Base-by-base conservation (phyloP, 257 asterid genomes). In the Rehmannia glutinosa region DNA sequence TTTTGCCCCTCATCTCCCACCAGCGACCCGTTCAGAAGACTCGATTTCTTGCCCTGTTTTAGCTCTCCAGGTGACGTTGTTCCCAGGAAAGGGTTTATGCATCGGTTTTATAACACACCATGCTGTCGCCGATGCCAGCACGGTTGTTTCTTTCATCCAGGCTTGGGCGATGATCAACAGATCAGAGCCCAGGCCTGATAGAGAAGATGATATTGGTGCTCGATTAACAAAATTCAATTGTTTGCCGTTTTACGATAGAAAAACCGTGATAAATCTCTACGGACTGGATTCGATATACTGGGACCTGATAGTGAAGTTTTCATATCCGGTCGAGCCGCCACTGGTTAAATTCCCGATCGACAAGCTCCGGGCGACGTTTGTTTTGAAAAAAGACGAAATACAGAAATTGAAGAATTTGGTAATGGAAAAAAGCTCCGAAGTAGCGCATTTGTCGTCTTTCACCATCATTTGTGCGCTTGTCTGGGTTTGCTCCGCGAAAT, bases 21-120 rank as follows among this genome's bases (percentile, higher is more conserved):
- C 54, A 8, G 64, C 58, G 0, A 20, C 43, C 6, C 39, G 13
- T 38, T 20, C 49, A 0, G 43, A 16, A 8, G 4, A 46, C 25
- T 25, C 9, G 0, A 2, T 24, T 13, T 1, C 32, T 5, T 15
- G 11, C 64, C 78, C 83, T 2, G 53, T 74, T 19, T 8, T 74
- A 2, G 78, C 83, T 21, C 35, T 78, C 12, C 76, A 78, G 13
- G 78, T 59, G 1, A 80, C 83, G 2, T 27, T 78, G 1, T 81
- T 81, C 39, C 75, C 83, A 0, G 68, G 47, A 3, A n/a, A 3
- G n/a, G 86, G 81, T 1, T 2, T 81, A 1, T 64, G 68, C 35
- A 15, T 81, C 10, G 83, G 86, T 6, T 66, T 62, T 1, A 49
- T 62, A 0, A 30, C 47, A 13, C 73, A 59, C 19, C 86, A 81